Conservation (phyloP, 441 rosid species). For the Euphorbia schlechtendalii region DNA sequence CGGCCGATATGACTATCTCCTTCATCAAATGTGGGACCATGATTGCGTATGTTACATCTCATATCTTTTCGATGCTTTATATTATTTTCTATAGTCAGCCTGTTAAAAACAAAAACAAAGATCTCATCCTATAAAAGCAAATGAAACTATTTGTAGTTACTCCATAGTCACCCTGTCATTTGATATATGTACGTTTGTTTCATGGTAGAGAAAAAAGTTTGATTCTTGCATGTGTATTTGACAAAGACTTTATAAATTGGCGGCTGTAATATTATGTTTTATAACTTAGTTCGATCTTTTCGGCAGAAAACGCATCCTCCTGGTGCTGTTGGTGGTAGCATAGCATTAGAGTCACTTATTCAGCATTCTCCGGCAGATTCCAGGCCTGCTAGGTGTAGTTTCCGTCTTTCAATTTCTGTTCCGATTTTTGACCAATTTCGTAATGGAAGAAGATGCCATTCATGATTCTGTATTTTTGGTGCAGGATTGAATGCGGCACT, state of each 20-base stretch:
- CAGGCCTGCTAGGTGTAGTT: constrained; percentile 49
- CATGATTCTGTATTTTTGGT: constrained; percentile 17
- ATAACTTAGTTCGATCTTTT: constrained; percentile 5
- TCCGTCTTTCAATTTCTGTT: constrained; percentile 10
- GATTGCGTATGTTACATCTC: constrained; percentile 46
- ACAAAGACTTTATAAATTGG: neutral
- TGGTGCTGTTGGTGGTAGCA: constrained; percentile 85
- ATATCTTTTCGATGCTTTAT: constrained; percentile 21
- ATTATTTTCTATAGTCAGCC: no score
- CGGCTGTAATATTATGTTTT: neutral
- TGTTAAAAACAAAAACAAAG: no score
- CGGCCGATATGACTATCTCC: constrained; percentile 88
- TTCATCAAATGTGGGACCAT: constrained; percentile 68
- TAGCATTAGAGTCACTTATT: constrained; percentile 83
- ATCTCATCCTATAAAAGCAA: no score
- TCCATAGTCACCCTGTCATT: neutral
- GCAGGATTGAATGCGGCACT: constrained; percentile 61
- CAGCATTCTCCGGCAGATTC: constrained; percentile 60
- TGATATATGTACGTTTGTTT: neutral
- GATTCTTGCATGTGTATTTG: neutral
- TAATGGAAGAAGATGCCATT: neutral
- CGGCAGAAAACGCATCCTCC: constrained; percentile 75
- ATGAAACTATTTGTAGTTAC: no score
- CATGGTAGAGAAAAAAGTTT: neutral
- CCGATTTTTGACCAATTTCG: neutral